Conservation (phyloP, 2,329 filamentous ascomycete genomes). For the Aspergillus sp. region DNA sequence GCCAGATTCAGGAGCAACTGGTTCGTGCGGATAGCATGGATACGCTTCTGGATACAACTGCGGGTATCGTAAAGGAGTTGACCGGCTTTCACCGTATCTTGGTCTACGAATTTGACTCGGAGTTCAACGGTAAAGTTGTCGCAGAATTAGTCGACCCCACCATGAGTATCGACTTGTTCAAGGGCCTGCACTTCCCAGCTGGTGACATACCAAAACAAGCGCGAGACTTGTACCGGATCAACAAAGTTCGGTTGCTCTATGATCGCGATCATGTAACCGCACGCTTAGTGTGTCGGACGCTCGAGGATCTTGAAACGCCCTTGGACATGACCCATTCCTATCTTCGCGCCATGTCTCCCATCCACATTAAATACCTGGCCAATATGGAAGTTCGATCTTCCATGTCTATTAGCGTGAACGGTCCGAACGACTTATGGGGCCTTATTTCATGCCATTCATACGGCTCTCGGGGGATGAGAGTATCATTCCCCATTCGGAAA, state of each 20-base stretch:
- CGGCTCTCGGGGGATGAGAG: slow-evolving; percentile 79
- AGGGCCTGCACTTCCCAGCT: slow-evolving; percentile 84
- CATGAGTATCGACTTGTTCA: slow-evolving; percentile 79
- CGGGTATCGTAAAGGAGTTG: slow-evolving; percentile 83
- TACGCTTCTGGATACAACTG: slow-evolving; percentile 73
- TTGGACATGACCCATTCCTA: slow-evolving; percentile 83
- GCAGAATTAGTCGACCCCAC: slow-evolving; percentile 81
- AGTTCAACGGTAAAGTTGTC: slow-evolving; percentile 82
- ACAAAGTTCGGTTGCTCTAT: slow-evolving; percentile 84
- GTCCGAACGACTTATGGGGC: slow-evolving; percentile 83
- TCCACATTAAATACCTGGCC: slow-evolving; percentile 79
- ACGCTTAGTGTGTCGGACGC: slow-evolving; percentile 70
- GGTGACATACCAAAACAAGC: slow-evolving; percentile 82
- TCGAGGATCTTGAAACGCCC: slow-evolving; percentile 67
- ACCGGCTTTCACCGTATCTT: slow-evolving; percentile 91
- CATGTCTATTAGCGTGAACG: slow-evolving; percentile 92
- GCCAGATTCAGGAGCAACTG: slow-evolving; percentile 85
- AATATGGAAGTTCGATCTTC: slow-evolving; percentile 93
- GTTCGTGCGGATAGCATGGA: slow-evolving; percentile 64
- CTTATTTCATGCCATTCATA: slow-evolving; percentile 85
- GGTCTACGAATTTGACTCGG: slow-evolving; percentile 85
- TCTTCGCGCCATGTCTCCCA: slow-evolving; percentile 78
- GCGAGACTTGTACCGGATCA: slow-evolving; percentile 86
- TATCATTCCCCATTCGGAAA: slow-evolving; percentile 86
- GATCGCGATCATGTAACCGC: slow-evolving; percentile 79